Evolutionary conservation across 2,329 filamentous ascomycete species (phyloP).

Genomic region (Penicillium sp.): DNA sequence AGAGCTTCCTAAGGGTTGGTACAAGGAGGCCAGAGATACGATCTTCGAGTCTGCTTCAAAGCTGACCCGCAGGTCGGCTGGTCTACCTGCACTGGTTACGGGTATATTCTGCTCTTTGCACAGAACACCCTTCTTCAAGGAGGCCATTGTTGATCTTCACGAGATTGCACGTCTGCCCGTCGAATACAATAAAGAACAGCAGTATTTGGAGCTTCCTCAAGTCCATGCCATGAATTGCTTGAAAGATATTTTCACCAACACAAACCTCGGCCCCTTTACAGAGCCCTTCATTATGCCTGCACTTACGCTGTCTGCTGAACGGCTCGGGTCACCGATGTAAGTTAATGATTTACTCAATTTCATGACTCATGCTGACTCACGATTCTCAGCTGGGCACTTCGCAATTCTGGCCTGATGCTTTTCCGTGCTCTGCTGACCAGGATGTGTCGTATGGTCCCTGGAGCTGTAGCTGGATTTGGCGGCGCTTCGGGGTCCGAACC

Average conservation of each 20-base stretch:
- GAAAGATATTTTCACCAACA: conserved; percentile 87
- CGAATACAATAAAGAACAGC: conserved; percentile 32
- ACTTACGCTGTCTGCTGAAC: conserved; percentile 77
- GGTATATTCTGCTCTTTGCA: conserved; percentile 70
- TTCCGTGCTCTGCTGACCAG: conserved; percentile 81
- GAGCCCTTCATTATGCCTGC: conserved; percentile 74
- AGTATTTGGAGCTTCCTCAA: conserved; percentile 71
- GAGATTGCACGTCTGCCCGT: conserved; percentile 41
- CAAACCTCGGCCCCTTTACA: conserved; percentile 71
- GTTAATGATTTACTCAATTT: conserved; percentile 28
- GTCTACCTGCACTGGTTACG: conserved; percentile 83
- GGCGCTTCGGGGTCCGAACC: conserved; percentile 50
- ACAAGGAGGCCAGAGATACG: conserved; percentile 66
- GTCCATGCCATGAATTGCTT: conserved; percentile 95
- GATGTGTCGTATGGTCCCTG: conserved; percentile 49
- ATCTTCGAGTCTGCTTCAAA: conserved; percentile 78
- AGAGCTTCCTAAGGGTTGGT: conserved; percentile 68
- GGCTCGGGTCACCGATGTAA: conserved; percentile 76
- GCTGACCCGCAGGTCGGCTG: conserved; percentile 84
- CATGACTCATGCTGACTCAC: conserved; percentile 20
- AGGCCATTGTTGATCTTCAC: conserved; percentile 49
- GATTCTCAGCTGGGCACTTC: conserved; percentile 77
- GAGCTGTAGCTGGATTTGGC: conserved; percentile 54
- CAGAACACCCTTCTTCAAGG: conserved; percentile 52
- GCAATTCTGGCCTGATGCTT: conserved; percentile 89